A percentile compares a stretch with the other conserved stretches of the same genome.
Conservation (phyloP, 140 eudicot species). For the Oenanthe javanica region DNA sequence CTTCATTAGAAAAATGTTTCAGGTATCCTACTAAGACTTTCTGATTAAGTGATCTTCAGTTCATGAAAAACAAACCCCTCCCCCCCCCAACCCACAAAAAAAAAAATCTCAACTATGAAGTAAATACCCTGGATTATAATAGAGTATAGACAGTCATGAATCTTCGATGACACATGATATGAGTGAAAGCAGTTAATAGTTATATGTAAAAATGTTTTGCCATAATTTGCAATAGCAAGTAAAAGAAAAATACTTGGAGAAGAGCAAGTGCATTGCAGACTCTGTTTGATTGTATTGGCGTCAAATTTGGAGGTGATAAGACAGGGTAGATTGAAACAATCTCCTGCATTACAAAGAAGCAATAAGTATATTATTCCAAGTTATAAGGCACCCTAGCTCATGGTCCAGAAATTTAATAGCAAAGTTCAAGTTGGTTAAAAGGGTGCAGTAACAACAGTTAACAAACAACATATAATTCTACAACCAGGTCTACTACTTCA, state of each 20-base stretch:
- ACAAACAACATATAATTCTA: conserved; percentile 4
- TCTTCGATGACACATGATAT: too few relatives aligned
- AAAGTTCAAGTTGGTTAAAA: too few relatives aligned
- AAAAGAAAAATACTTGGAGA: conserved; percentile 60
- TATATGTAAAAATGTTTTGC: background rate
- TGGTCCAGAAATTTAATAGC: too few relatives aligned
- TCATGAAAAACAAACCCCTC: too few relatives aligned
- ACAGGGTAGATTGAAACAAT: conserved; percentile 89
- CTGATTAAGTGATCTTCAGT: too few relatives aligned
- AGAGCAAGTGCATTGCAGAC: conserved; percentile 99
- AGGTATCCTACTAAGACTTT: too few relatives aligned
- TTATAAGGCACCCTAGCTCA: background rate
- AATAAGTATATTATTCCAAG: background rate
- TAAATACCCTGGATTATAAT: too few relatives aligned
- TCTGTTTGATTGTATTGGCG: conserved; percentile 87
- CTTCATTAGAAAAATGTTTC: too few relatives aligned
- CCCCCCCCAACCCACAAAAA: too few relatives aligned
- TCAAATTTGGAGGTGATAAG: conserved; percentile 86
- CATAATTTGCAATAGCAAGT: background rate
- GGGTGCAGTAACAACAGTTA: too few relatives aligned
- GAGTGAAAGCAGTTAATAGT: background rate
- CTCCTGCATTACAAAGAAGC: conserved; percentile 48
- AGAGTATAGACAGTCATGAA: too few relatives aligned
- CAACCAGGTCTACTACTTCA: background rate
- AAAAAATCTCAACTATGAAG: too few relatives aligned